Conservation (phyloP, 2,329 filamentous ascomycete genomes). For the Thelonectria rubi region DNA sequence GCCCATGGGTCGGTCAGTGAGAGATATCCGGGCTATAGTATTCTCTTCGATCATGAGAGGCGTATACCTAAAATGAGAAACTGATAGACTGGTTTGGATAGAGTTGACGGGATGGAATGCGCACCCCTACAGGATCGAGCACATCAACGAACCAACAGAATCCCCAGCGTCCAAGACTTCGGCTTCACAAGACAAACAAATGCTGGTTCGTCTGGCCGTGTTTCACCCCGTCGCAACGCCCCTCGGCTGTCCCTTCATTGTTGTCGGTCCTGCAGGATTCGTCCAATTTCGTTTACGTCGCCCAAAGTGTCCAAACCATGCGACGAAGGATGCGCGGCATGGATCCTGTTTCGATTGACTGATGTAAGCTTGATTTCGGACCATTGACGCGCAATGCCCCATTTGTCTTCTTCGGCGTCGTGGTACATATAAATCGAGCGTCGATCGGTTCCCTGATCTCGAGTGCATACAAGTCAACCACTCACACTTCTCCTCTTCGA, state of each 20-base stretch:
- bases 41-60: too few relatives aligned
- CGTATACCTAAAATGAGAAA: too few relatives aligned
- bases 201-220: neutral
- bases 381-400: neutral
- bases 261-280: neutral
- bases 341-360: neutral
- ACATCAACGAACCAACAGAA: too few relatives aligned
- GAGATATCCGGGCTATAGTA: too few relatives aligned
- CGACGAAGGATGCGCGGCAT: constrained; percentile 11
- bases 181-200: neutral
- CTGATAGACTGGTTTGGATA: too few relatives aligned
- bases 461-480: neutral
- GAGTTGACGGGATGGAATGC: too few relatives aligned
- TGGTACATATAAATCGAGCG: neutral
- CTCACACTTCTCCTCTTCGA: neutral
- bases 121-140: too few relatives aligned
- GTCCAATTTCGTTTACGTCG: neutral
- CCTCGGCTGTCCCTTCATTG: too few relatives aligned
- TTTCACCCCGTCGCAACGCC: neutral
- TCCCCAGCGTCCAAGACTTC: too few relatives aligned
- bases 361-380: neutral
- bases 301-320: constrained; percentile 7
- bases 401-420: neutral
- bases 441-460: neutral
- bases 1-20: too few relatives aligned